Evolutionary conservation across 192 early-diverging fungal genomes (phyloP).

Genomic region (Coemansia erecta): DNA sequence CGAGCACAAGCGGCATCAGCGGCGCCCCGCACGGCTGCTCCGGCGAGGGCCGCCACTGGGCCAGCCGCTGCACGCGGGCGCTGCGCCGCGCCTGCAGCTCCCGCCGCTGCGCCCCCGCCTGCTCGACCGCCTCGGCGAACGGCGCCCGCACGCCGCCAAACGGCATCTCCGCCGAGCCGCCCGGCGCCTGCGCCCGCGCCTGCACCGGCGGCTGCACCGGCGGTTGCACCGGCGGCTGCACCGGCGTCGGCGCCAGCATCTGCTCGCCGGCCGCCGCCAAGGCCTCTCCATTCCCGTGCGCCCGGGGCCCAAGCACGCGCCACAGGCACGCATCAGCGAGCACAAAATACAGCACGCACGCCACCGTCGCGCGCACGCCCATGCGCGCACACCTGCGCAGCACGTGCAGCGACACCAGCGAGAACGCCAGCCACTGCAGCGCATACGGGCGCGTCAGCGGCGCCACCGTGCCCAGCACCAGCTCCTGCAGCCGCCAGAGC

Average conservation of each 20-base stretch:
- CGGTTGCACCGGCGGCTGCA: not conserved
- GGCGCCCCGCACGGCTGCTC: not conserved
- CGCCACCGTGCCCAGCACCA: slow-evolving; percentile 8
- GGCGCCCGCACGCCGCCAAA: slow-evolving; percentile 18
- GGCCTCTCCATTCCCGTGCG: not conserved
- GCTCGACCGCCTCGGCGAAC: slow-evolving; percentile 36
- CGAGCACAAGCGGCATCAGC: not conserved
- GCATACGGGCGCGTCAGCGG: slow-evolving; percentile 26
- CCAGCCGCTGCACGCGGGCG: slow-evolving; percentile 14
- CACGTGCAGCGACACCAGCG: slow-evolving; percentile 12
- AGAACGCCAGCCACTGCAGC: slow-evolving; percentile 35
- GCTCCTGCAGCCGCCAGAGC: slow-evolving; percentile 23
- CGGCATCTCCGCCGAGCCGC: slow-evolving; percentile 2
- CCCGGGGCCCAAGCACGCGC: slow-evolving; percentile 1
- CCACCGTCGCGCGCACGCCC: slow-evolving; percentile 11
- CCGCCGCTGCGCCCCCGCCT: slow-evolving; percentile 18
- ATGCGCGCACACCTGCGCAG: slow-evolving; percentile 7
- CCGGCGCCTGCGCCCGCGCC: not conserved
- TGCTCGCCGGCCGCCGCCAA: not conserved
- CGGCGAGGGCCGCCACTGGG: slow-evolving; percentile 9
- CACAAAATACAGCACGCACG: slow-evolving; percentile 26
- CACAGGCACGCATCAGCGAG: slow-evolving; percentile 19
- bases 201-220: not conserved
- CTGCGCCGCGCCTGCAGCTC: slow-evolving; percentile 17
- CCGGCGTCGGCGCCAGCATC: too few relatives aligned